phyloP scores from a whole-genome alignment of 768 basidiomycete genomes.

The Amanita pseudoporphyria region DNA sequence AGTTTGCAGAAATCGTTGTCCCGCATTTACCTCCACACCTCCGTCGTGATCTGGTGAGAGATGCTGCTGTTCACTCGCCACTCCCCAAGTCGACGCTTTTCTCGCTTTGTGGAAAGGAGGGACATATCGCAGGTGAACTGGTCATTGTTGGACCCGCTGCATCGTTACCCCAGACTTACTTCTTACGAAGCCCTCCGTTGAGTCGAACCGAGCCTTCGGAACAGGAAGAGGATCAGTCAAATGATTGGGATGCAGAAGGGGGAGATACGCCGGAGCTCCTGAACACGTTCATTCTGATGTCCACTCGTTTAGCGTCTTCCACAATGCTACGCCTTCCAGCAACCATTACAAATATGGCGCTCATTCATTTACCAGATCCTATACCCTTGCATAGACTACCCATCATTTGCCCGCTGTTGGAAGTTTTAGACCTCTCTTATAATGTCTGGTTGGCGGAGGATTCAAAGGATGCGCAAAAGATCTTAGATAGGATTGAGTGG shows the following conservation, averaged over 20 bases:
- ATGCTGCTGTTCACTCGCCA: slow-evolving; percentile 48
- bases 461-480: slow-evolving; percentile 21
- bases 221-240: slow-evolving; percentile 2
- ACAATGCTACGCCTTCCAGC: slow-evolving; percentile 46
- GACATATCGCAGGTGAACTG: slow-evolving; percentile 55
- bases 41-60: slow-evolving; percentile 46
- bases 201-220: neutral
- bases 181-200: slow-evolving; percentile 18
- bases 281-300: slow-evolving; percentile 41
- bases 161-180: slow-evolving; percentile 32
- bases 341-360: slow-evolving; percentile 53
- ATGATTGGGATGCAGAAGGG: slow-evolving; percentile 40
- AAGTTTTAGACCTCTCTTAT: slow-evolving; percentile 59
- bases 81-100: slow-evolving; percentile 40
- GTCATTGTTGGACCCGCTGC: slow-evolving; percentile 51
- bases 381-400: slow-evolving; percentile 51
- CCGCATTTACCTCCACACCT: slow-evolving; percentile 51
- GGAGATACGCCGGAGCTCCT: slow-evolving; percentile 26
- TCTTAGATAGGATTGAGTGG: slow-evolving; percentile 50
- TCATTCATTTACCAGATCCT: slow-evolving; percentile 39
- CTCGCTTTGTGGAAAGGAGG: slow-evolving; percentile 36
- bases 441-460: slow-evolving; percentile 35
- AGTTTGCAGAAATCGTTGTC: slow-evolving; percentile 35
- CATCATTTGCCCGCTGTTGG: slow-evolving; percentile 48
- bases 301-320: slow-evolving; percentile 32